Percentiles rank a stretch among this genome's conserved stretches.
phyloP scores from a whole-genome alignment of 192 early-diverging fungal species.

The Spizellomyces sp. region DNA sequence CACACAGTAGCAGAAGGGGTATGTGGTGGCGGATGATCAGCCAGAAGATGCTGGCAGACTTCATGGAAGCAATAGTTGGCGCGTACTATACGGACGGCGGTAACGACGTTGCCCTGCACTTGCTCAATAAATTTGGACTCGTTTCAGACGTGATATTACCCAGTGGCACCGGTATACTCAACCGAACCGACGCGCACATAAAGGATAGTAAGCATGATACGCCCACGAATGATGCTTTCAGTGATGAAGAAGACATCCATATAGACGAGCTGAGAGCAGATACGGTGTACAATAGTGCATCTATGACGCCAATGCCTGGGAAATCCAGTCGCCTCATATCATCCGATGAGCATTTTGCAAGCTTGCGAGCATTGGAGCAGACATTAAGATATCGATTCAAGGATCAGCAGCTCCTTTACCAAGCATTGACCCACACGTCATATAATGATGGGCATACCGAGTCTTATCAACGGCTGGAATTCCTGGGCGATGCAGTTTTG shows the following conservation, averaged over 20 bases:
- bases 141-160: slow-evolving; percentile 13
- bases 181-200: not conserved
- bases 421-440: slow-evolving; percentile 76
- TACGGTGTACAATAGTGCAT: not conserved
- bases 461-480: slow-evolving; percentile 90
- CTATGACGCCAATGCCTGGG: not conserved
- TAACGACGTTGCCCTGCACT: slow-evolving; percentile 19
- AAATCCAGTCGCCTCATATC: not conserved
- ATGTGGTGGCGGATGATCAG: slow-evolving; percentile 41
- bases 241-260: not conserved
- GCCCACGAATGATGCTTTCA: no score
- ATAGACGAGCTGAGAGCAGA: no score
- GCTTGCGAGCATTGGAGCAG: slow-evolving; percentile 11
- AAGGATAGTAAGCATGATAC: not conserved
- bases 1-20: slow-evolving; percentile 20
- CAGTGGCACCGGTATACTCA: not conserved
- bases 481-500: slow-evolving; percentile 83
- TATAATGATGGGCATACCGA: not conserved
- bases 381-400: slow-evolving; percentile 54
- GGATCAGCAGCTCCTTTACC: slow-evolving; percentile 59
- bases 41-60: slow-evolving; percentile 86
- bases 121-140: slow-evolving; percentile 37
- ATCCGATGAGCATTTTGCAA: not conserved
- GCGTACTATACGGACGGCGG: slow-evolving; percentile 68
- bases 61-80: slow-evolving; percentile 83